These are phyloP conservation scores for Lodderomyces parapsilosis DNA, from an alignment of 1,139 yeast species.

Conservation along the genomic window DNA sequence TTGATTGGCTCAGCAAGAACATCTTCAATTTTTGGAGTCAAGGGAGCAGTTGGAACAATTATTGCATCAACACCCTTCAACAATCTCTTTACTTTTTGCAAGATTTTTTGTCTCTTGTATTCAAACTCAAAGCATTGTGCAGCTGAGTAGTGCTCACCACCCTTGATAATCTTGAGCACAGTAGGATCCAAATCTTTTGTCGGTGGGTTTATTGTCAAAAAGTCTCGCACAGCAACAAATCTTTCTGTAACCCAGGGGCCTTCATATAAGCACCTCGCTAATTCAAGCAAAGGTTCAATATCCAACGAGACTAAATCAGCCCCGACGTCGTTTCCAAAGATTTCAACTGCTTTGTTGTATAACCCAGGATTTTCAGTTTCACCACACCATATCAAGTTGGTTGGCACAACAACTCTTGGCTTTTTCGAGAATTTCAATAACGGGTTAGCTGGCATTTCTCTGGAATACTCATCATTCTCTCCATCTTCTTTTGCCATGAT, in stretches of 20 bases:
- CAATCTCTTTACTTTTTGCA: conserved; percentile 59
- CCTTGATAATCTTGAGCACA: conserved; percentile 70
- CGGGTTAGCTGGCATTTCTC: conserved; percentile 70
- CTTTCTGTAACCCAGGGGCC: conserved; percentile 99
- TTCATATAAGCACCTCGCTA: conserved; percentile 89
- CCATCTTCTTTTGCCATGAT: conserved; percentile 71
- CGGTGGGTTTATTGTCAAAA: conserved; percentile 74
- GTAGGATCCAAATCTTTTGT: conserved; percentile 74
- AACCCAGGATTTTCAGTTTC: conserved; percentile 74
- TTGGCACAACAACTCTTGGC: conserved; percentile 78
- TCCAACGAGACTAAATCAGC: conserved; percentile 58
- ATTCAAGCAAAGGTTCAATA: conserved; percentile 69
- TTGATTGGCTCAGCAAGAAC: conserved; percentile 75
- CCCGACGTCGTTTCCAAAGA: conserved; percentile 54
- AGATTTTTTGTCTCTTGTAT: conserved; percentile 74
- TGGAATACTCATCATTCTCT: conserved; percentile 76
- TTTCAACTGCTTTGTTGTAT: conserved; percentile 59
- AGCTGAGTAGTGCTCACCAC: conserved; percentile 77
- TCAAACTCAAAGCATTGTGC: conserved; percentile 82
- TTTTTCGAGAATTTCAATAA: conserved; percentile 52
- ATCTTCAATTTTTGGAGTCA: conserved; percentile 77
- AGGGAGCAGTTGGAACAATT: conserved; percentile 90
- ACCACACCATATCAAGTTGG: conserved; percentile 71
- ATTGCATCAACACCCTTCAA: conserved; percentile 68
- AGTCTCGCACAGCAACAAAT: conserved; percentile 76